Evolutionary conservation across 306 rosid species (phyloP), one percentile per base, ranked within the genome.

Genomic region (Fagus sylvatica): DNA sequence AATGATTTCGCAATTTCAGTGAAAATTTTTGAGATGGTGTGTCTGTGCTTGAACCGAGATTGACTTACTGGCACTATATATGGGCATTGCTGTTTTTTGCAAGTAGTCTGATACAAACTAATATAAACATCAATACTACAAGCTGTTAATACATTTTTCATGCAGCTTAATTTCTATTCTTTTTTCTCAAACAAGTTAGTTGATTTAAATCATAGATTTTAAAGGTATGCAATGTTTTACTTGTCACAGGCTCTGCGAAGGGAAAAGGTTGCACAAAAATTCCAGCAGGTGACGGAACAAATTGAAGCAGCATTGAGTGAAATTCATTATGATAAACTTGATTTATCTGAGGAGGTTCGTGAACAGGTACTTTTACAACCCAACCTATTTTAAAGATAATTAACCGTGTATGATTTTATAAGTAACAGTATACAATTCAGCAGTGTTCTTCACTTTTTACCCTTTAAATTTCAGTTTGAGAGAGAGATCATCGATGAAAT

Each of bases 281-380:
- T 96, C 83, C 93, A 78, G 71, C 72, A 79, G 40, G 39, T 85
- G 79, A 91, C 92, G 0, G 89, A 81, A 69, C 83, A 86, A 82
- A 88, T 93, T 77, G 99, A 91, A 84, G 91, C 82, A 49, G 94
- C 89, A 57, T 71, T 96, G 80, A 72, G 84, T 80, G 81, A 77
- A 82, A 87, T 93, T 81, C 91, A 89, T n/a, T 91, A 90, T 22
- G 62, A 87, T 69, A 76, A 81, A 54, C 87, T 93, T 55, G 85
- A 88, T 60, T 82, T 90, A 83, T 90, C 94, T 4, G 96, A 91
- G 76, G 99, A 96, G 88, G 98, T 93, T 89, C 89, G 75, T n/a
- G 98, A 96, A 81, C 99, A 96, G 99, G 99, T 93, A 86, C 28
- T 57, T 57, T 39, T 72, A 71, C 77, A 54, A 30, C 53, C 76